Percentiles rank a stretch among this genome's conserved stretches.
Conservation (phyloP, 352 stramenopile species). For the Hyaloperonospora arabidopsidis region DNA sequence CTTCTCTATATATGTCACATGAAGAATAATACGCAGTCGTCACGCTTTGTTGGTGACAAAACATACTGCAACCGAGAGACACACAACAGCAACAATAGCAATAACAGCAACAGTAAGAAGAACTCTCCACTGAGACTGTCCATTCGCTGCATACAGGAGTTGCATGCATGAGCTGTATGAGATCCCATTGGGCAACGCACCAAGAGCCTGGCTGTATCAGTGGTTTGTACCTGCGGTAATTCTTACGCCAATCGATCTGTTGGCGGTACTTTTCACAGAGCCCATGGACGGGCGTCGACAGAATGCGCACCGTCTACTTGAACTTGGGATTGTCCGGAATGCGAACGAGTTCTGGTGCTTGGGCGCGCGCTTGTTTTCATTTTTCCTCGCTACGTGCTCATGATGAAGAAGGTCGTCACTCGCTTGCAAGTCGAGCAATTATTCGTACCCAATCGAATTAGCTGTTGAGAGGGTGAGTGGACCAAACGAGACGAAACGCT, state of each 20-base stretch:
- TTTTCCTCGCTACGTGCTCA: conserved; percentile 83
- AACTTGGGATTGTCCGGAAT: conserved; percentile 97
- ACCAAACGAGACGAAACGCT: too few relatives aligned
- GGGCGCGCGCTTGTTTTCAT: conserved; percentile 82
- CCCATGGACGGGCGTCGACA: conserved; percentile 86
- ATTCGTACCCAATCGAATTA: conserved; percentile 15
- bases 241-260: conserved; percentile 98
- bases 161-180: too few relatives aligned
- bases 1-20: too few relatives aligned
- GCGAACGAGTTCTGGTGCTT: conserved; percentile 97
- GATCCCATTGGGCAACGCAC: conserved; percentile 22
- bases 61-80: conserved; percentile 54
- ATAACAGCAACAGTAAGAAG: neutral
- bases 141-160: too few relatives aligned
- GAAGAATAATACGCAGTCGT: conserved; percentile 91
- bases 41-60: conserved; percentile 89
- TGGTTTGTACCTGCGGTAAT: conserved; percentile 98
- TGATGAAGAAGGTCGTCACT: conserved; percentile 24
- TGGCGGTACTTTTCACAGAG: conserved; percentile 91
- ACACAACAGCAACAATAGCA: neutral
- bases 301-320: conserved; percentile 93
- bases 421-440: neutral
- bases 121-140: neutral
- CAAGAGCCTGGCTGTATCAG: conserved; percentile 90
- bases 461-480: neutral